Base-by-base conservation (phyloP, 1,284 basidiomycete species). In the Butyriboletus appendiculatus region DNA sequence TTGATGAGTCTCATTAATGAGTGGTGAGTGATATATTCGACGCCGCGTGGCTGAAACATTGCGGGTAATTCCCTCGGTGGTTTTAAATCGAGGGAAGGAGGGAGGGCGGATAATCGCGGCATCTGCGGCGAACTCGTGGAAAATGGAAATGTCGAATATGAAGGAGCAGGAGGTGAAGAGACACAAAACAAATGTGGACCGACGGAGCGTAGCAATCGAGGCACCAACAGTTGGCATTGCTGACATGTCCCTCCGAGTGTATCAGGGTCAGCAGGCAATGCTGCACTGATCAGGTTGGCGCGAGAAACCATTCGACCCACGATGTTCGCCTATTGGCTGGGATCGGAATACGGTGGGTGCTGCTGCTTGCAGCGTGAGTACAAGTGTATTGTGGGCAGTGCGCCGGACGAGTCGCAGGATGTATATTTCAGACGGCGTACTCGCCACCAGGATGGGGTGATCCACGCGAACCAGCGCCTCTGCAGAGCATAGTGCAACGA, bases 61-160 rank as follows among this genome's bases (percentile, higher is more conserved):
- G 57, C 24, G 45, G 15, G 46, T 9, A 32, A 52, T 49, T 55
- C 28, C 37, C 45, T 62, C 61, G 65, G 62, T 45, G 34, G 15
- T 35, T 58, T 63, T 65, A 42, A 38, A 52, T 55, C 37, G 44
- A 52, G 41, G 32, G 32, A 33, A 43, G 33, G 48, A 51, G 49
- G 33, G 48, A 51, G 49, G 45, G 35, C 32, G 58, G 45, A 22
- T 30, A 30, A 54, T 66, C 44, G 64, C 60, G 62, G 62, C 32
- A 52, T 45, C 32, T 66, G 52, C 43, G 64, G 48, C 38, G 57
- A 45, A 30, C 46, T 28, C 33, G 59, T 59, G 56, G 30, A 62
- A 48, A 64, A 54, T 35, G 55, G 51, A 45, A 37, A 48, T 35
- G 30, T 52, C 46, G 30, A n/a, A n/a, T n/a, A n/a, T n/a, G n/a